Percentiles rank a stretch among this genome's conserved stretches.
phyloP scores from a whole-genome alignment of 208 protist genomes.

The Crithidia mellificae region DNA sequence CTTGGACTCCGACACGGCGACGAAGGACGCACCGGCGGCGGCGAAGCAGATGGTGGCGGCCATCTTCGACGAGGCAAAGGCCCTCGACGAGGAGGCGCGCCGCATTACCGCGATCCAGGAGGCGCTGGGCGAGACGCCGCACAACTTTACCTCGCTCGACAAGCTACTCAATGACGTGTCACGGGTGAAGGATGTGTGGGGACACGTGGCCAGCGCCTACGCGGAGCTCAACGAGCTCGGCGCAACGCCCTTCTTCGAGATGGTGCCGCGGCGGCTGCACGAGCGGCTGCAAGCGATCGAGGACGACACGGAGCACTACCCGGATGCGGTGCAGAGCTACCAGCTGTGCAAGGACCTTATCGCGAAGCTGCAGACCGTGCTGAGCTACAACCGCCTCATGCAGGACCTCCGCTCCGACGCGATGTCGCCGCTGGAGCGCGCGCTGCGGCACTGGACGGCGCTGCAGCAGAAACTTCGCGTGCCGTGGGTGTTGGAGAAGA shows the following conservation, averaged over 20 bases:
- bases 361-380: conserved; percentile 39
- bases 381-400: conserved; percentile 77
- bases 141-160: conserved; percentile 60
- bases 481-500: conserved; percentile 78
- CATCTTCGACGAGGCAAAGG: conserved; percentile 69
- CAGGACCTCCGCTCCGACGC: conserved; percentile 94
- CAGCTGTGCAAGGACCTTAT: conserved; percentile 54
- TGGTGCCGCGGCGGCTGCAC: conserved; percentile 89
- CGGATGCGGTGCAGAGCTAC: conserved; percentile 61
- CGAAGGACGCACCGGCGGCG: conserved; percentile 41
- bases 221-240: conserved; percentile 78
- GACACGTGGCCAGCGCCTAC: conserved; percentile 77
- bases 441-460: conserved; percentile 72
- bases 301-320: conserved; percentile 56
- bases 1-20: conserved; percentile 40
- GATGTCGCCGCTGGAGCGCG: conserved; percentile 85
- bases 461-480: conserved; percentile 92
- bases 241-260: conserved; percentile 92
- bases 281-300: conserved; percentile 76
- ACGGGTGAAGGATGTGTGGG: conserved; percentile 93
- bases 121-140: conserved; percentile 55
- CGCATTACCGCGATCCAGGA: conserved; percentile 84
- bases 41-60: conserved; percentile 65
- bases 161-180: conserved; percentile 79
- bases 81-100: conserved; percentile 66